These are phyloP conservation scores for Ambrosia artemisiifolia DNA, from an alignment of 129 eudicot genomes.

Conservation along the genomic window DNA sequence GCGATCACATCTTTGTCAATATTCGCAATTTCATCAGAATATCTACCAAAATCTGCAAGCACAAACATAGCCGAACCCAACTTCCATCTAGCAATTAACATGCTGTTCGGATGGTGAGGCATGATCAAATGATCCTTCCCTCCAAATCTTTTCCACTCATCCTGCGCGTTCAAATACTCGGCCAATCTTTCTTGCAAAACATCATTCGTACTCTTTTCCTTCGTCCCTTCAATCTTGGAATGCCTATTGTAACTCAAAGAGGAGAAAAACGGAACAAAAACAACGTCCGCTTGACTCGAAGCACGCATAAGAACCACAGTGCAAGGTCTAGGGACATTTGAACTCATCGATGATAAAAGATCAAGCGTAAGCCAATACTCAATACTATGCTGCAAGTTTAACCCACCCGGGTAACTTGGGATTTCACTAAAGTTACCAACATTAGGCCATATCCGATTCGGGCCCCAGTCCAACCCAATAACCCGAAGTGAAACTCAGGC, in stretches of 20 bases:
- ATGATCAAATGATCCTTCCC: constrained; percentile 84
- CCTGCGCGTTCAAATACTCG: constrained; percentile 47
- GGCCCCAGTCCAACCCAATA: constrained; percentile 67
- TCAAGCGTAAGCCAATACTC: constrained; percentile 97
- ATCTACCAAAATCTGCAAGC: constrained; percentile 95
- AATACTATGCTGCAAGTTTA: constrained; percentile 81
- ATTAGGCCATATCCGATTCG: constrained; percentile 68
- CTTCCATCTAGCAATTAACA: constrained; percentile 68
- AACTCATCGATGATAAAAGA: constrained; percentile 63
- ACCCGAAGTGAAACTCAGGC: constrained; percentile 79
- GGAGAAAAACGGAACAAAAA: constrained; percentile 83
- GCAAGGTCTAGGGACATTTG: constrained; percentile 57
- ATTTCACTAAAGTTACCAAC: constrained; percentile 42
- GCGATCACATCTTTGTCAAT: constrained; percentile 85
- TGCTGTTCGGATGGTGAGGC: constrained; percentile 92
- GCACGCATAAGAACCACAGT: constrained; percentile 56
- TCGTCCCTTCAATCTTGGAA: constrained; percentile 50
- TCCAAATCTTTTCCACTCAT: constrained; percentile 69
- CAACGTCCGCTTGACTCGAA: constrained; percentile 74
- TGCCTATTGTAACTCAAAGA: constrained; percentile 81
- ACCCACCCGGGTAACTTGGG: constrained; percentile 83
- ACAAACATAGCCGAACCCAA: constrained; percentile 80
- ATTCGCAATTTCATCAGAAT: constrained; percentile 58
- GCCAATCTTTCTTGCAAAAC: constrained; percentile 68
- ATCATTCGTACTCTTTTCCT: constrained; percentile 46